Evolutionary conservation across 75 land plant species (phyloP), one percentile per base, ranked within the genome.

Genomic region (Selaginella tamariscina): DNA sequence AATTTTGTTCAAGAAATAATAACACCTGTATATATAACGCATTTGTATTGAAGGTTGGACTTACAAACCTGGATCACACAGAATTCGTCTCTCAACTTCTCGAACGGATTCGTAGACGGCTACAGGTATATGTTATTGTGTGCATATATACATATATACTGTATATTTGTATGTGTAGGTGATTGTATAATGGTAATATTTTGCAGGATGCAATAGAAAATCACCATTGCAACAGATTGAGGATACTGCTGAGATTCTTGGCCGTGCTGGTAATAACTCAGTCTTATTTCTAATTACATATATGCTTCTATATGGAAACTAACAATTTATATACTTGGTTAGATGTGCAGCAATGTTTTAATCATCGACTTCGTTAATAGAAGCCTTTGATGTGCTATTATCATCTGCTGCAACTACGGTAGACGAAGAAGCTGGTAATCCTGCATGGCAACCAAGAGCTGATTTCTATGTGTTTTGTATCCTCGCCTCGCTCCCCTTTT

Each of bases 401-500:
- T 95, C 99, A 18, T 95, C 97, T 57, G 92, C 99, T 31, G 92
- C 89, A 24, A 91, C 86, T 56, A 95, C 86, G n/a, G 83, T 91
- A 29, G 97, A 95, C 76, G 99, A 95, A 32, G 98, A 94, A 33
- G 73, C 78, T 54, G 98, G 98, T 65, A 95, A 91, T 78, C 99
- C 92, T 11, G 80, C 85, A 30, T 95, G 92, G 92, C 99, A 95
- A 75, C 75, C 99, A 68, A 67, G 87, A 59, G 97, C 97, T 59
- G 99, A 95, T 74, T 95, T 95, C 62, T 91, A 95, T 70, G 72
- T 95, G 2, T 80, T 80, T 39, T 91, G 93, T 71, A 95, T 95
- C 28, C 77, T 95, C 56, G 86, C 97, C 27, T 82, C 87, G 27
- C 86, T 95, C 28, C 99, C 99, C 0, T 95, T 92, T 92, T 90